Evolutionary conservation across 345 rosid genomes (phyloP), one percentile per base, ranked within the genome.

Genomic region (Rhodamnia rubescens): DNA sequence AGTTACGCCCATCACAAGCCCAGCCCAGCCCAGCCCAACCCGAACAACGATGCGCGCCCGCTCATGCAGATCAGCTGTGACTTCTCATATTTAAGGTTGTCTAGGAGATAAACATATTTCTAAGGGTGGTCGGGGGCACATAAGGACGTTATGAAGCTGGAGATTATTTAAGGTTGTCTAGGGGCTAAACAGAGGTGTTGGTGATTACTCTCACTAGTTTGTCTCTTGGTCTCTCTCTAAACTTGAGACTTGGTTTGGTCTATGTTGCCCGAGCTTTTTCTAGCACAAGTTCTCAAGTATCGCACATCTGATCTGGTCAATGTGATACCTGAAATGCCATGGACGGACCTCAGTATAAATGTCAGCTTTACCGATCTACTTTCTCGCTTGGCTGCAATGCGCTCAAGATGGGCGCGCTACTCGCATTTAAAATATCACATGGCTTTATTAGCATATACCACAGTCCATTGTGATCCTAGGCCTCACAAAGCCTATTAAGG

Each of bases 61-160:
- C 59, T 3, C 4, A 42, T 2, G 44, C 44, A 42, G 7, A 5
- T 42, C 1, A 2, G 44, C 44, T 42, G 44, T 42, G 44, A 6
- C 44, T 42, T 42, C 44, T 42, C 44, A 42, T 42, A 42, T 42
- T 42, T 42, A 42, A 42, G 44, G 44, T 42, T 42, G 44, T 42
- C 44, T 42, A 42, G 44, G 44, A 42, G 5, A 3, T 42, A 42
- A 42, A 42, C 44, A 42, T 42, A 42, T 42, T 42, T 42, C 44
- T 42, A 42, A 42, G 44, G 44, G 44, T 2, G 44, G 44, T 42
- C 5, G 44, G 1, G 44, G 44, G 44, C 4, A 42, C 44, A 24
- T 56, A 12, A 57, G 32, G 64, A 57, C 1, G 0, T 57, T 2
- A 26, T 0, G 32, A 57, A 26, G 0, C 29, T 26, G 29, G 29